Evolutionary conservation across 495 filamentous ascomycete species (phyloP), one percentile per base, ranked within the genome.

Genomic region (Jackrogersella minutella): DNA sequence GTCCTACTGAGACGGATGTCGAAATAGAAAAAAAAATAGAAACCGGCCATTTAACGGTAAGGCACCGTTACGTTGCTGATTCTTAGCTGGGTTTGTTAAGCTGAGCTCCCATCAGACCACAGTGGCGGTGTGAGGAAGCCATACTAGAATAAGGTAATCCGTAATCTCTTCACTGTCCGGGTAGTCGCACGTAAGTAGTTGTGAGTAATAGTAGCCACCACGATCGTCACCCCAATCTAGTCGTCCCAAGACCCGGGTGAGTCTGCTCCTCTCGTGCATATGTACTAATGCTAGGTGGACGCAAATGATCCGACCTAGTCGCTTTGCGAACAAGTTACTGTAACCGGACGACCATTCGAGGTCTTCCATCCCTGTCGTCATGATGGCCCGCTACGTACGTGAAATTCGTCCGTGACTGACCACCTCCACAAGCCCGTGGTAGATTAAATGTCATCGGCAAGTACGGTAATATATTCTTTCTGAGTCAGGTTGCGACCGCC

Each of bases 111-210:
- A 64, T 69, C 56, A 69, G 55, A 69, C 66, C 66, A 69, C 43
- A 69, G 56, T 69, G 62, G 66, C 66, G 66, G 66, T 69, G 66
- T 69, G 66, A 69, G 56, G 66, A 69, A 64, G 66, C 60, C 61
- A 69, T 69, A 61, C 61, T 64, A 64, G 62, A 69, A 64, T 44
- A 64, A 69, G 66, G 47, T 51, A 68, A 69, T 69, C 59, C 61
- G 66, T 69, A 69, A 69, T 64, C 60, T 69, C 53, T 57, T 49
- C 50, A 57, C 60, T 44, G 66, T 64, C 61, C 43, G 52, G 56
- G 61, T 65, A 60, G 66, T 69, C 66, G 66, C 66, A 69, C 66
- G 61, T 69, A 64, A 61, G 55, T 43, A 64, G 60, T 53, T 54
- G 60, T 57, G 11, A 56, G 66, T 64, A 69, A 69, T 69, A 64